Percentiles rank a stretch among this genome's conserved stretches.
Evolutionary conservation across 352 stramenopile species (phyloP).

Genomic region (Pythium oligandrum): DNA sequence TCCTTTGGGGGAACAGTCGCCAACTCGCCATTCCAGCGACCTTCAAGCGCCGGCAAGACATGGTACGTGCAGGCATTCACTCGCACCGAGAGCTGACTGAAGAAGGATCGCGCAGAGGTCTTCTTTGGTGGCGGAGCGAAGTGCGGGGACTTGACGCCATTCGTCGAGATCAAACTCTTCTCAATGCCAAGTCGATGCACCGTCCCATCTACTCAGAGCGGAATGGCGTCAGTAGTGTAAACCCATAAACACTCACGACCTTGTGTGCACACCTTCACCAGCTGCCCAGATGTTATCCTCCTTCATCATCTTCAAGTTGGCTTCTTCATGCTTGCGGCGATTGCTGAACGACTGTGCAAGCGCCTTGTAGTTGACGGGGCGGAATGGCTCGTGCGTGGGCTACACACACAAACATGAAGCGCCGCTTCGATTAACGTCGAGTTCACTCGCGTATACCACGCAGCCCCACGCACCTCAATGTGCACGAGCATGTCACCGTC

Average conservation of each 20-base stretch:
- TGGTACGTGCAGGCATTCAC: conserved; percentile 85
- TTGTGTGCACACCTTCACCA: conserved; percentile 22
- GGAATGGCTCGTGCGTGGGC: conserved; percentile 80
- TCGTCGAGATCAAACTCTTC: conserved; percentile 78
- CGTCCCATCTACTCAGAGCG: conserved; percentile 43
- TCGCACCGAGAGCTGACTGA: conserved; percentile 84
- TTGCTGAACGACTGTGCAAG: conserved; percentile 76
- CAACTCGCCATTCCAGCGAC: conserved; percentile 83
- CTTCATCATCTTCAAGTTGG: conserved; percentile 82
- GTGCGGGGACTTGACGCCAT: conserved; percentile 34
- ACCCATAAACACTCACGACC: neutral
- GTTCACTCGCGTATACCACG: too few relatives aligned
- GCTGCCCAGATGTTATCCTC: conserved; percentile 88
- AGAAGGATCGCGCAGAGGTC: conserved; percentile 56
- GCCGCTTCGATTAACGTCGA: too few relatives aligned
- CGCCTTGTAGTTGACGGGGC: conserved; percentile 80
- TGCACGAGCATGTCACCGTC: conserved; percentile 80
- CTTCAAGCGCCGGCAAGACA: conserved; percentile 78
- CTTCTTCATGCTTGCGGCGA: conserved; percentile 74
- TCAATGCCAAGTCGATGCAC: conserved; percentile 79
- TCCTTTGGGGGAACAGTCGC: conserved; percentile 65
- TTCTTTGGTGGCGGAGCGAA: conserved; percentile 51
- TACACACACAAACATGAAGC: conserved; percentile 1
- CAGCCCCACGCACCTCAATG: conserved; percentile 48
- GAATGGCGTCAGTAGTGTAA: too few relatives aligned